Conservation (phyloP, 169 alveolate species). For the Plasmodium yoelii region DNA sequence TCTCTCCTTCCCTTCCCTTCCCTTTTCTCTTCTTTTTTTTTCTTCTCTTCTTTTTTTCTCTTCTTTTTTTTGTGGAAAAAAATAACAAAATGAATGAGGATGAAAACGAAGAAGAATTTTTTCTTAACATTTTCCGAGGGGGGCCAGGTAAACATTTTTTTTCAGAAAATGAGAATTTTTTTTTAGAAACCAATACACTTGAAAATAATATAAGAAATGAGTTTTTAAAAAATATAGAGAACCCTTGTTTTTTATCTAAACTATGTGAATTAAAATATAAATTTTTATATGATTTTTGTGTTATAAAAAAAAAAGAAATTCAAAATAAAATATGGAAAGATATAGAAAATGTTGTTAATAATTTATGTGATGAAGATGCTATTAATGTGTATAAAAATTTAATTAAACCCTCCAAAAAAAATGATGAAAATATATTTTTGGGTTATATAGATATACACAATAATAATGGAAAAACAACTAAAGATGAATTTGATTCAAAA, state of each 20-base stretch:
- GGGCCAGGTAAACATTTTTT: constrained; percentile 56
- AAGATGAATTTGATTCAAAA: too few relatives aligned
- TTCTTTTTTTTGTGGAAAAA: too few relatives aligned
- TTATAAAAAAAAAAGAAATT: constrained; percentile 40
- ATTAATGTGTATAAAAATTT: constrained; percentile 3
- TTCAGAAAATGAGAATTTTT: constrained; percentile 29
- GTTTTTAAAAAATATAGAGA: constrained; percentile 27
- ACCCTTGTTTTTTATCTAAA: constrained; percentile 35
- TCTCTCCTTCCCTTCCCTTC: too few relatives aligned
- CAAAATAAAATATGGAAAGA: constrained; percentile 24
- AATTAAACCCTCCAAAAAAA: neutral
- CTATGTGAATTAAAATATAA: constrained; percentile 26
- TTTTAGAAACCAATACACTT: constrained; percentile 41
- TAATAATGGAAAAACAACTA: too few relatives aligned
- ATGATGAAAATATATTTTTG: constrained; percentile 3
- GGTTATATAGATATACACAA: neutral
- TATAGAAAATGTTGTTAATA: constrained; percentile 20
- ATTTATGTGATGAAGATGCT: constrained; percentile 26
- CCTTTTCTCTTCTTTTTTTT: too few relatives aligned
- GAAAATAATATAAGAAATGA: constrained; percentile 38
- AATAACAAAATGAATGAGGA: neutral
- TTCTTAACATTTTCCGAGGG: constrained; percentile 46
- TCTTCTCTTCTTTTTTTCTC: too few relatives aligned
- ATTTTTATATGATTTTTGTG: constrained; percentile 17
- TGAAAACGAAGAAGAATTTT: neutral